Conservation (phyloP, 192 early-diverging fungal species). For the Backusella luteola region DNA sequence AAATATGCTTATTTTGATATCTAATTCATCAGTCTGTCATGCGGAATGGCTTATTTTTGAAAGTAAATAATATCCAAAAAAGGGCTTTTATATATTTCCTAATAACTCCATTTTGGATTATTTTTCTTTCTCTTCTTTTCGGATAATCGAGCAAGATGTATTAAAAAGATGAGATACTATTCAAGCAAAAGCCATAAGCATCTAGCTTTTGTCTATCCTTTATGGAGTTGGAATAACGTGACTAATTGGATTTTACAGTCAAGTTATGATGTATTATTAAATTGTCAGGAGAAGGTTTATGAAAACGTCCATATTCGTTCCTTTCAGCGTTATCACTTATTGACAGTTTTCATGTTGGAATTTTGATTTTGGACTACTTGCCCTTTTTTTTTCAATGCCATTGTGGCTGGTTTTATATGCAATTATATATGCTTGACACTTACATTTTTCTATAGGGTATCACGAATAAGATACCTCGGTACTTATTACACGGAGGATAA, state of each 20-base stretch:
- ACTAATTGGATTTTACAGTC: neutral
- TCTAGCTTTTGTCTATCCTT: neutral
- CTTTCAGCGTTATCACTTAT: neutral
- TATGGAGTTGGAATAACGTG: neutral
- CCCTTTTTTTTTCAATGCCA: neutral
- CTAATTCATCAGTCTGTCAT: neutral
- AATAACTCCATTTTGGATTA: neutral
- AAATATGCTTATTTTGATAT: neutral
- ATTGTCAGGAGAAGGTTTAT: neutral
- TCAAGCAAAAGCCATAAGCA: neutral
- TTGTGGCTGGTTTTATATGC: neutral
- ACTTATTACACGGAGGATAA: neutral
- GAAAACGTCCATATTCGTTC: neutral
- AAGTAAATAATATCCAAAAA: neutral
- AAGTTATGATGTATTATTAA: constrained; percentile 1
- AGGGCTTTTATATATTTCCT: neutral
- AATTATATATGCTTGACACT: neutral
- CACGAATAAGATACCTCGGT: neutral
- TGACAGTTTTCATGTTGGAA: neutral
- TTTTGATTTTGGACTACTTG: neutral
- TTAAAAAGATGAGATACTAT: neutral
- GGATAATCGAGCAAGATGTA: neutral
- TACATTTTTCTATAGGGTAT: neutral
- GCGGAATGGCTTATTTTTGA: neutral
- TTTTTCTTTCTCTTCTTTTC: neutral